A percentile compares a stretch with the other conserved stretches of the same genome.
These are phyloP conservation scores for Microsporum canis DNA, from an alignment of 2,329 filamentous ascomycete genomes.

Conservation along the genomic window DNA sequence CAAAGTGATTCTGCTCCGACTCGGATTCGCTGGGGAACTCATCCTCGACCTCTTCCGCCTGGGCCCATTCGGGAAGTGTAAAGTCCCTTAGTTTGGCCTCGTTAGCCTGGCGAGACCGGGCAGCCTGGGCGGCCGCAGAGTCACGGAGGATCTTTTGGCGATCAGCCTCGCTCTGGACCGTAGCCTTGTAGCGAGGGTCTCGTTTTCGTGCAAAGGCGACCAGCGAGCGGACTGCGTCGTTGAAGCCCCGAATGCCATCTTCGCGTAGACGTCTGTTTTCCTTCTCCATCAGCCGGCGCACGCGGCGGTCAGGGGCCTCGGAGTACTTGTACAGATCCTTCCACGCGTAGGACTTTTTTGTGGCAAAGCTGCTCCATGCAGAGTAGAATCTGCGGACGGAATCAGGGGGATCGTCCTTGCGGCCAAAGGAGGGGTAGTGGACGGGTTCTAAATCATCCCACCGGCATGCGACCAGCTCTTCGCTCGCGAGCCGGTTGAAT, in stretches of 20 bases:
- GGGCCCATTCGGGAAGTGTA: constrained; percentile 65
- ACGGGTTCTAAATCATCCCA: constrained; percentile 51
- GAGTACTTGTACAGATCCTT: constrained; percentile 71
- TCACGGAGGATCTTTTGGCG: constrained; percentile 67
- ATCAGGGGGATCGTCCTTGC: constrained; percentile 57
- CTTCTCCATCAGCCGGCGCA: constrained; percentile 82
- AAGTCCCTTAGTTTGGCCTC: constrained; percentile 57
- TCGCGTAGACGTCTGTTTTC: constrained; percentile 81
- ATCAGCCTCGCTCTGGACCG: constrained; percentile 66
- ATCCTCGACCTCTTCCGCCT: constrained; percentile 43
- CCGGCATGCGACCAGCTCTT: constrained; percentile 65
- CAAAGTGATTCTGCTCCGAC: constrained; percentile 44
- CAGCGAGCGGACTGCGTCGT: constrained; percentile 77
- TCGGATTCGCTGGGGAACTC: constrained; percentile 38
- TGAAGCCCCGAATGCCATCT: constrained; percentile 75
- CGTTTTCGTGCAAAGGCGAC: constrained; percentile 83
- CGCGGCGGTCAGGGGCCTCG: constrained; percentile 75
- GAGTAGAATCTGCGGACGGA: constrained; percentile 72
- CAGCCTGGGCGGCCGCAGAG: constrained; percentile 72
- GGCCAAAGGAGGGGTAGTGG: constrained; percentile 74
- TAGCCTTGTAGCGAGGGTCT: constrained; percentile 72
- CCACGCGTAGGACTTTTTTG: constrained; percentile 79
- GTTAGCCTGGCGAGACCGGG: constrained; percentile 68
- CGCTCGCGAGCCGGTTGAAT: constrained; percentile 68
- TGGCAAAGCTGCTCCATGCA: constrained; percentile 69